Conservation (phyloP, 106 monocot genomes). For the Iris macrosiphon region DNA sequence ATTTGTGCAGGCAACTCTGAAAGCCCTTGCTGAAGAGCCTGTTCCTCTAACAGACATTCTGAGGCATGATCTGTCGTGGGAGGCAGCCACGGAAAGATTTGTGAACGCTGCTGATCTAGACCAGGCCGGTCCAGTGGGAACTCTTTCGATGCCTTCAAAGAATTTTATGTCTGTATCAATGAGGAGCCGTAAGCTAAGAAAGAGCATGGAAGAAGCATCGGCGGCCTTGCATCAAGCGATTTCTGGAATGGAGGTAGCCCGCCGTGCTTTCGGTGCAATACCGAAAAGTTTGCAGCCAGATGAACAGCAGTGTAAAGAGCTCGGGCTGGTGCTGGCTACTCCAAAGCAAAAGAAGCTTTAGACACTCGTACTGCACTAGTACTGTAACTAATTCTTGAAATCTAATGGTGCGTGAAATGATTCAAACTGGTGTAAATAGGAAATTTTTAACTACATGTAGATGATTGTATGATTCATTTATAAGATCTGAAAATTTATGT, state of each 20-base stretch:
- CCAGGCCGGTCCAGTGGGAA: neutral
- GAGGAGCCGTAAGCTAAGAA: conserved; percentile 13
- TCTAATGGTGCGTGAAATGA: no score
- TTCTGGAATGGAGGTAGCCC: conserved; percentile 49
- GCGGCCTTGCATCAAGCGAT: conserved; percentile 39
- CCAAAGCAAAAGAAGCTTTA: conserved; percentile 7
- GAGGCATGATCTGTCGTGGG: conserved; percentile 62
- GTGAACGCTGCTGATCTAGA: conserved; percentile 37
- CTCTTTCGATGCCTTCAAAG: neutral
- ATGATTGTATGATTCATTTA: no score
- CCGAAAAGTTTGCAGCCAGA: conserved; percentile 67
- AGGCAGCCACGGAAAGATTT: conserved; percentile 74
- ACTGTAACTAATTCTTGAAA: no score
- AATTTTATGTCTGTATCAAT: conserved; percentile 15
- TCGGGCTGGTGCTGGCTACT: conserved; percentile 27
- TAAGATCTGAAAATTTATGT: no score
- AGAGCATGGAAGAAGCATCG: conserved; percentile 40
- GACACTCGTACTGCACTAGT: no score
- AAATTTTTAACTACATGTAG: no score
- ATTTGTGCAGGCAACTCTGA: conserved; percentile 43
- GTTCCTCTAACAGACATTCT: conserved; percentile 36
- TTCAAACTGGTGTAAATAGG: no score
- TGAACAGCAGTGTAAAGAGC: conserved; percentile 52
- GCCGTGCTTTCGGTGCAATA: conserved; percentile 69
- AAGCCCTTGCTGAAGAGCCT: conserved; percentile 54